Conservation (phyloP, 345 rosid species). For the Bruguiera sexangula region DNA sequence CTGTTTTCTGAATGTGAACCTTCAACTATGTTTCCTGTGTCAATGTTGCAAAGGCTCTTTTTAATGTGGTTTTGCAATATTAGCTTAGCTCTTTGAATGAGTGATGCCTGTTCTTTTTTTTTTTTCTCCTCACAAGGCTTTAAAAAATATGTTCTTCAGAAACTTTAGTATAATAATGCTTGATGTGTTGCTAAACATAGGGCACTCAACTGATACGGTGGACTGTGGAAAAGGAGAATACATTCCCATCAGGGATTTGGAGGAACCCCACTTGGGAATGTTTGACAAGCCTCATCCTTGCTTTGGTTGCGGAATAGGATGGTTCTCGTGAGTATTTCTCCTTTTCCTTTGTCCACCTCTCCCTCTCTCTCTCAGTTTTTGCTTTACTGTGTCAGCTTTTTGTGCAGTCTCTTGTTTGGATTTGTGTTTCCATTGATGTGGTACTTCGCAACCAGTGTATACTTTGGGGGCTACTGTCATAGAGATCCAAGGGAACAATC, state of each 20-base stretch:
- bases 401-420: slow-evolving; percentile 69
- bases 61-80: too few relatives aligned
- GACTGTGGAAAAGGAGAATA: slow-evolving; percentile 52
- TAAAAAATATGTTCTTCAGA: background rate
- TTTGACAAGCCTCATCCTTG: slow-evolving; percentile 91
- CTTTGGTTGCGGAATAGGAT: slow-evolving; percentile 92
- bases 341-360: background rate
- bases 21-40: too few relatives aligned
- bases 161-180: slow-evolving; percentile 6
- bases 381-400: background rate
- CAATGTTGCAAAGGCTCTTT: too few relatives aligned
- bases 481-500: slow-evolving; percentile 93
- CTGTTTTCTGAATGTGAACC: too few relatives aligned
- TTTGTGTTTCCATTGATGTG: slow-evolving; percentile 71
- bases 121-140: background rate
- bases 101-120: background rate
- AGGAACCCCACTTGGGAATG: slow-evolving; percentile 49
- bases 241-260: slow-evolving; percentile 43
- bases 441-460: slow-evolving; percentile 75
- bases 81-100: too few relatives aligned
- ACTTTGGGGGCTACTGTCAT: slow-evolving; percentile 72
- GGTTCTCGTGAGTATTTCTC: slow-evolving; percentile 68
- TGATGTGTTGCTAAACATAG: slow-evolving; percentile 28
- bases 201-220: slow-evolving; percentile 28
- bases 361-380: background rate